Percentiles rank a stretch among this genome's conserved stretches.
Evolutionary conservation across 2,329 filamentous ascomycete species (phyloP).

Genomic region (Fusarium sp.): DNA sequence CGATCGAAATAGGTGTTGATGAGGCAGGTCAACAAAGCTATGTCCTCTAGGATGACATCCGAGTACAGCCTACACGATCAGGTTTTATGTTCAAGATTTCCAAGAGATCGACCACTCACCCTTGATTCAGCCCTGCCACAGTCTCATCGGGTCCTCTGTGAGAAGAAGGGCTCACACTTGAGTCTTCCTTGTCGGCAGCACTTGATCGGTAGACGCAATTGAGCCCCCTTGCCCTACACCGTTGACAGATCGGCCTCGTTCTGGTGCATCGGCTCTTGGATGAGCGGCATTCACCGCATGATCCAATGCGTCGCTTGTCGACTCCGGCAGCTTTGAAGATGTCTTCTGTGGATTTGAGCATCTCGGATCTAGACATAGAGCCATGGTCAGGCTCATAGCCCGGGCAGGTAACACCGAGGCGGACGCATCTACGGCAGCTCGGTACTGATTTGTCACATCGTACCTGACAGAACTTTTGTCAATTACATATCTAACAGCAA

Average conservation of each 20-base stretch:
- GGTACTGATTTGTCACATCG: conserved; percentile 31
- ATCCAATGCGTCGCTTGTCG: conserved; percentile 48
- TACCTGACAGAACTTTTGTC: neutral
- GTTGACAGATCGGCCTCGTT: conserved; percentile 46
- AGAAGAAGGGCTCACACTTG: conserved; percentile 1
- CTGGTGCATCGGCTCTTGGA: conserved; percentile 49
- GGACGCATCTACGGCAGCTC: conserved; percentile 13
- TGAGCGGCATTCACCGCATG: conserved; percentile 48
- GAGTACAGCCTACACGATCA: conserved; percentile 6
- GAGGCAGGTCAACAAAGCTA: neutral
- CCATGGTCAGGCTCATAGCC: conserved; percentile 38
- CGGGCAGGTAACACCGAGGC: conserved; percentile 47
- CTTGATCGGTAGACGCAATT: neutral
- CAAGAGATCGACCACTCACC: neutral
- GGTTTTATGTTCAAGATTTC: neutral
- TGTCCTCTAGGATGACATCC: neutral
- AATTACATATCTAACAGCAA: neutral
- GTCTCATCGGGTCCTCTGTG: neutral
- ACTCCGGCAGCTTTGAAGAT: conserved; percentile 49
- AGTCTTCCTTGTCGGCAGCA: neutral
- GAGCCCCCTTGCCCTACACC: conserved; percentile 43
- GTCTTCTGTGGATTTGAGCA: conserved; percentile 45
- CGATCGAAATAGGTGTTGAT: conserved; percentile 42
- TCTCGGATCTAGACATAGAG: conserved; percentile 41
- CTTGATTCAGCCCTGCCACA: neutral